Conservation (phyloP, 768 basidiomycete species). For the Rubroboletus satanas region DNA sequence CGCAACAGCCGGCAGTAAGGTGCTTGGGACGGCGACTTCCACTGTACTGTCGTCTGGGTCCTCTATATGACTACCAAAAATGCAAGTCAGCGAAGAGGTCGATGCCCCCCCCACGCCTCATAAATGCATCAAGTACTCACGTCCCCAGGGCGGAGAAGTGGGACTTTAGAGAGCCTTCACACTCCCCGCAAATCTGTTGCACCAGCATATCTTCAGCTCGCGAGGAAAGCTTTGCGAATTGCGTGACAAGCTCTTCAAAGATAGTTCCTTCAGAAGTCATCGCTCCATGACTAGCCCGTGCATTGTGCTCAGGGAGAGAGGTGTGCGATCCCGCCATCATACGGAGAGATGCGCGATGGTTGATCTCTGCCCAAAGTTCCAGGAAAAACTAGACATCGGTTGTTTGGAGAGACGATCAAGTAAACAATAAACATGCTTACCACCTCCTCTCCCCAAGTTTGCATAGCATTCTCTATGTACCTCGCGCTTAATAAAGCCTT, state of each 20-base stretch:
- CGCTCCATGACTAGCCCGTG: conserved; percentile 11
- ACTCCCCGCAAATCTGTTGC: conserved; percentile 77
- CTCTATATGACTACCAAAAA: conserved; percentile 9
- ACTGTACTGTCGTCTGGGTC: conserved; percentile 10
- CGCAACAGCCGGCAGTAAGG: conserved; percentile 71
- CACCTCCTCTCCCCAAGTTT: conserved; percentile 84
- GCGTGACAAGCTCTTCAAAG: conserved; percentile 70
- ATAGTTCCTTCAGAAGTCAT: conserved; percentile 58
- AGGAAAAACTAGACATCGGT: conserved; percentile 72
- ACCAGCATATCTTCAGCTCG: conserved; percentile 89
- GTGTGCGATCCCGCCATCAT: conserved; percentile 46
- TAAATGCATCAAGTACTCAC: conserved; percentile 29
- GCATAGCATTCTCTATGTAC: conserved; percentile 67
- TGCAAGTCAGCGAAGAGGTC: neutral
- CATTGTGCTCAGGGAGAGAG: conserved; percentile 46
- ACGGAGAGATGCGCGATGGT: conserved; percentile 53
- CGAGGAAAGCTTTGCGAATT: conserved; percentile 54
- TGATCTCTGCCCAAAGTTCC: conserved; percentile 83
- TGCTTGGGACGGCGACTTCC: conserved; percentile 57
- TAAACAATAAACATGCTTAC: conserved; percentile 43
- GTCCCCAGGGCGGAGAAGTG: conserved; percentile 58
- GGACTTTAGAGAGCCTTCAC: conserved; percentile 67
- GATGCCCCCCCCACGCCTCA: neutral
- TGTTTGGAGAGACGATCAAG: neutral
- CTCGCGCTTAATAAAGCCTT: conserved; percentile 82